A percentile compares a stretch with the other conserved stretches of the same genome.
phyloP scores from a whole-genome alignment of 495 filamentous ascomycete species.

The Geoglossum glabrum region DNA sequence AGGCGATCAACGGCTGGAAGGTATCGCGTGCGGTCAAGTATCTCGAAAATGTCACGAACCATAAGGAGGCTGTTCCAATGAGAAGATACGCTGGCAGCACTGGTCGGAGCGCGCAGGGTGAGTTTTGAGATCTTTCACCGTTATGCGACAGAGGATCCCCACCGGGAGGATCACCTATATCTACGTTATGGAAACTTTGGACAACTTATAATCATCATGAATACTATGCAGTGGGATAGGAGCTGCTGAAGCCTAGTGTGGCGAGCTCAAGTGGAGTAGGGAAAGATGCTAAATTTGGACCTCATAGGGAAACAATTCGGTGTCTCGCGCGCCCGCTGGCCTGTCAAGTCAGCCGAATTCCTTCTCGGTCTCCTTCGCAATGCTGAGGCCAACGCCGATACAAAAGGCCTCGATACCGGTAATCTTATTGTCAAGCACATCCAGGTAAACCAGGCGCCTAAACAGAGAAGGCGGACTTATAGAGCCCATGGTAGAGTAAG shows the following conservation, averaged over 20 bases:
- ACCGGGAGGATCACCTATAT: not conserved
- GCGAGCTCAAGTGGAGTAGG: not conserved
- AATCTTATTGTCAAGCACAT: slow-evolving; percentile 98
- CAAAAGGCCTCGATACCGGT: slow-evolving; percentile 94
- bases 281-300: not conserved
- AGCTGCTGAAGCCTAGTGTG: not conserved
- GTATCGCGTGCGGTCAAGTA: slow-evolving; percentile 79
- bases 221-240: not conserved
- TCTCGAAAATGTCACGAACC: slow-evolving; percentile 88
- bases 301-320: slow-evolving; percentile 85
- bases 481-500: slow-evolving; percentile 98
- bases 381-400: slow-evolving; percentile 96
- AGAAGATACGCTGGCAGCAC: slow-evolving; percentile 86
- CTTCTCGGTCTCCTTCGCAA: slow-evolving; percentile 94
- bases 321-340: slow-evolving; percentile 94
- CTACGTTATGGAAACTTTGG: not conserved
- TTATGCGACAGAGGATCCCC: not conserved
- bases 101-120: slow-evolving; percentile 90
- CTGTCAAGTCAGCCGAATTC: slow-evolving; percentile 96
- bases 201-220: not conserved
- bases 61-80: slow-evolving; percentile 94
- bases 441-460: slow-evolving; percentile 99
- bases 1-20: slow-evolving; percentile 99
- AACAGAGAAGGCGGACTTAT: slow-evolving; percentile 94
- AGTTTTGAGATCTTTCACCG: slow-evolving; percentile 21